Base-by-base conservation (phyloP, 2,329 filamentous ascomycete species). In the Microascus cirrosus region DNA sequence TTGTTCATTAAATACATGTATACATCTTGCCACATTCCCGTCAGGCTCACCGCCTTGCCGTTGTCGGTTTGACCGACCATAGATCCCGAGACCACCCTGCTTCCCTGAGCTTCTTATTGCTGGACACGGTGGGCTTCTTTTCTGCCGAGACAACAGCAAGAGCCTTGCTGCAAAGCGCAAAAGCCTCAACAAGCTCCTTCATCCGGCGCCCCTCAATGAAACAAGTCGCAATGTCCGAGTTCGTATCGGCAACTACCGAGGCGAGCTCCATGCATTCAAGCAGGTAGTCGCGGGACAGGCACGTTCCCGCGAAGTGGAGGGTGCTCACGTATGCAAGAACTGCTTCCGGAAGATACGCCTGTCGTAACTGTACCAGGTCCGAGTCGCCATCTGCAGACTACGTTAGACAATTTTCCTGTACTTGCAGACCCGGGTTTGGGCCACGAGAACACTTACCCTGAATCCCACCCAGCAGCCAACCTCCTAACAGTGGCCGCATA, bases 221-320 rank as follows among this genome's bases (percentile, higher is more conserved):
- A 52, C 82, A 79, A 25, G 76, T 71, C 1, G 86, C 82, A 48
- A 93, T 71, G 63, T 86, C 84, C 25, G 84, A 84, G 60, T 79
- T 81, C 62, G 85, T 82, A 59, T 87, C 84, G 1, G 93, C 90
- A 55, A 96, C 80, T 2, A 85, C 69, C 1, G 85, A 84, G 1
- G 90, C 86, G 18, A 99, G 76, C 60, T 96, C 89, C 88, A 99
- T 93, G 65, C 86, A 89, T 67, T 93, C 85, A 28, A 94, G 79
- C 20, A 95, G 77, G 62, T 87, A 82, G 59, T 93, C 89, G 51
- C 90, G 84, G 53, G 84, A 86, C 51, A 95, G 75, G 54, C 83
- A 79, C 53, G 84, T 85, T 3, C 90, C 90, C 0, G 88, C 87
- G 66, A 87, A 88, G 68, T 95, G 88, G 55, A 97, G 75, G 1